Percentiles rank a stretch among this genome's conserved stretches.
Conservation (phyloP, 2,329 filamentous ascomycete species). For the Keithomyces neogunnii region DNA sequence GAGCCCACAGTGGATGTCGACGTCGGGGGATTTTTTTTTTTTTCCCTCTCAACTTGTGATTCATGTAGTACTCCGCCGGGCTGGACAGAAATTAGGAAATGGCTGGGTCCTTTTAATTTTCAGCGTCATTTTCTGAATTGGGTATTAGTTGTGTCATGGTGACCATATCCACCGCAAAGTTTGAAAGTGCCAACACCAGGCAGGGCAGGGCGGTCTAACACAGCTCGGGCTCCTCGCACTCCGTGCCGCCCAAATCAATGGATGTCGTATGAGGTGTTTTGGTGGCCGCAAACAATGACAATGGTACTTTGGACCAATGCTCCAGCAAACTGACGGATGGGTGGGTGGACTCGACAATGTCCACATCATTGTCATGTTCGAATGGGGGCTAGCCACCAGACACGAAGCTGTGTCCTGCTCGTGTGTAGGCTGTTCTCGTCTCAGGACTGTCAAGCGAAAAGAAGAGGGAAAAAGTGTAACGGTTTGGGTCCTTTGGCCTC, state of each 20-base stretch:
- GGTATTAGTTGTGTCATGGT: too few species aligned
- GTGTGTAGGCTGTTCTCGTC: too few species aligned
- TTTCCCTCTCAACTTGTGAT: not conserved
- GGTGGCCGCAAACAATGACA: not conserved
- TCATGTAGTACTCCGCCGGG: not conserved
- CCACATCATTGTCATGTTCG: too few species aligned
- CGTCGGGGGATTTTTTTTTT: not conserved
- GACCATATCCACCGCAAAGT: not conserved
- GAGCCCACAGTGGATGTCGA: not conserved
- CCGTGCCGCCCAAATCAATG: not conserved
- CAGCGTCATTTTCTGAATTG: too few species aligned
- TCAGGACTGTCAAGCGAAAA: too few species aligned
- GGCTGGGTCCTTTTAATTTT: not conserved
- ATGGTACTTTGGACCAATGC: not conserved
- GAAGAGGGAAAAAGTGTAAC: too few species aligned
- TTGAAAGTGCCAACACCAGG: not conserved
- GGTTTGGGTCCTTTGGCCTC: too few species aligned
- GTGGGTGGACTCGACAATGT: not conserved
- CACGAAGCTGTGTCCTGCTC: not conserved
- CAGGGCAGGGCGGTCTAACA: constrained; percentile 2
- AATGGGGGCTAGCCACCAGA: not conserved
- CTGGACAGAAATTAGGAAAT: not conserved
- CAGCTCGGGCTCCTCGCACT: constrained; percentile 3
- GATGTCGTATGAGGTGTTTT: not conserved
- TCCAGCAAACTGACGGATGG: not conserved